Conservation (phyloP, 495 filamentous ascomycete genomes). For the Symbiotaphrina buchneri region DNA sequence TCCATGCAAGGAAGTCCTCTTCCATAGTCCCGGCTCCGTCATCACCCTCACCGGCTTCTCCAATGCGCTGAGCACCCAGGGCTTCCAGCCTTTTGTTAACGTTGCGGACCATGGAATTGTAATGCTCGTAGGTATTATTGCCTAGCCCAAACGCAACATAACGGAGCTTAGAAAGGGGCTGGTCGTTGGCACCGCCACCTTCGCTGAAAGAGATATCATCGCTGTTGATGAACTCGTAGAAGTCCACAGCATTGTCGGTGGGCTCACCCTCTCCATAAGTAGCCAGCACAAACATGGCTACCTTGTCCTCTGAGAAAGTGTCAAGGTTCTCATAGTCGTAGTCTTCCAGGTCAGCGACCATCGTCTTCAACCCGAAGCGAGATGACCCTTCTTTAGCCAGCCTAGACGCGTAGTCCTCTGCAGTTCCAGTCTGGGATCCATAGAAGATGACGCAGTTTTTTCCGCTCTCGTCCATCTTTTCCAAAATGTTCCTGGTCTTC, state of each 20-base stretch:
- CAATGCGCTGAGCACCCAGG: conserved; percentile 64
- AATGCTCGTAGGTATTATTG: conserved; percentile 99
- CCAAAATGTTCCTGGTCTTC: conserved; percentile 75
- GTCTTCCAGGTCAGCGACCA: conserved; percentile 95
- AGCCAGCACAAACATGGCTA: conserved; percentile 86
- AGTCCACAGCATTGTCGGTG: conserved; percentile 96
- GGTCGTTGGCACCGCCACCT: conserved; percentile 34
- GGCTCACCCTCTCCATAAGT: conserved; percentile 98
- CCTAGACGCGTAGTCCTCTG: conserved; percentile 96
- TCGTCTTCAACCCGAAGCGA: conserved; percentile 89
- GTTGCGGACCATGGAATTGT: conserved; percentile 94
- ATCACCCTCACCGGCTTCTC: conserved; percentile 81
- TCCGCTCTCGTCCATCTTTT: conserved; percentile 85
- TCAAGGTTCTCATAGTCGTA: conserved; percentile 96
- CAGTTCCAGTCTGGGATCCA: conserved; percentile 93
- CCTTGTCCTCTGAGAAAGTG: conserved; percentile 65
- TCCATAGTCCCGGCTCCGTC: conserved; percentile 99
- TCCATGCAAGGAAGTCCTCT: conserved; percentile 98
- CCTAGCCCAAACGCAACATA: conserved; percentile 92
- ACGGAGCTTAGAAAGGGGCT: conserved; percentile 63
- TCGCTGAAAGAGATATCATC: conserved; percentile 68
- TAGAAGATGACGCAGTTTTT: conserved; percentile 99
- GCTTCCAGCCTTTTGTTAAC: conserved; percentile 59
- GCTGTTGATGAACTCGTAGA: conserved; percentile 83
- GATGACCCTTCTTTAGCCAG: conserved; percentile 94